These are phyloP conservation scores for Saussurea involucrata DNA, from an alignment of 129 eudicot species.

Conservation along the genomic window DNA sequence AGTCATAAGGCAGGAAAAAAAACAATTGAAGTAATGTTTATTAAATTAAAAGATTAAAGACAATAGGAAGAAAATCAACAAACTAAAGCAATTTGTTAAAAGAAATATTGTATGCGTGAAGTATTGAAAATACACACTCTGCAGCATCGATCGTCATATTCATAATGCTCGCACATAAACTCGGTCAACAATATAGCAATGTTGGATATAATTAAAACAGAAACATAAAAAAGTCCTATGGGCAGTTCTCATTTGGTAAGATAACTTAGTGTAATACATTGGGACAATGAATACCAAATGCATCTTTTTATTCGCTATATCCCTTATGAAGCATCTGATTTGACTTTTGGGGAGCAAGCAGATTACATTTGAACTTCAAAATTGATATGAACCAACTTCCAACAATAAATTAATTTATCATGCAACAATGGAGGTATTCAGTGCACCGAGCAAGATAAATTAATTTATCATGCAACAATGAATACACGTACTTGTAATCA, in stretches of 20 bases:
- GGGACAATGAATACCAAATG: not conserved
- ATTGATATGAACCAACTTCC: not conserved
- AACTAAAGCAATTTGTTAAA: not conserved
- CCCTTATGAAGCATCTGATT: not conserved
- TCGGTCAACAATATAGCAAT: not conserved
- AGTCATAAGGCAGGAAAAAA: not conserved
- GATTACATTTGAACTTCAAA: not conserved
- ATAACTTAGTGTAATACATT: not conserved
- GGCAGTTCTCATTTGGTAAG: not conserved
- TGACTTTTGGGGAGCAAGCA: constrained; percentile 4
- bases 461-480: no score
- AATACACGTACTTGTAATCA: no score
- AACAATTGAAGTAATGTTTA: not conserved
- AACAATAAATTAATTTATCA: not conserved
- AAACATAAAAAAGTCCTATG: not conserved
- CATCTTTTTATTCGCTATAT: not conserved
- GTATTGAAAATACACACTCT: not conserved
- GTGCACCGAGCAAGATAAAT: not conserved
- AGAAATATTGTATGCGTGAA: not conserved
- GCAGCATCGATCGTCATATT: not conserved
- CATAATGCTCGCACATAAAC: not conserved
- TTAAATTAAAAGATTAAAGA: not conserved
- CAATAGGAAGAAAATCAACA: not conserved
- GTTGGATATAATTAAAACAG: not conserved
- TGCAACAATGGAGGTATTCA: not conserved